Conservation (phyloP, 1,284 basidiomycete species). For the Sparassis latifolia region DNA sequence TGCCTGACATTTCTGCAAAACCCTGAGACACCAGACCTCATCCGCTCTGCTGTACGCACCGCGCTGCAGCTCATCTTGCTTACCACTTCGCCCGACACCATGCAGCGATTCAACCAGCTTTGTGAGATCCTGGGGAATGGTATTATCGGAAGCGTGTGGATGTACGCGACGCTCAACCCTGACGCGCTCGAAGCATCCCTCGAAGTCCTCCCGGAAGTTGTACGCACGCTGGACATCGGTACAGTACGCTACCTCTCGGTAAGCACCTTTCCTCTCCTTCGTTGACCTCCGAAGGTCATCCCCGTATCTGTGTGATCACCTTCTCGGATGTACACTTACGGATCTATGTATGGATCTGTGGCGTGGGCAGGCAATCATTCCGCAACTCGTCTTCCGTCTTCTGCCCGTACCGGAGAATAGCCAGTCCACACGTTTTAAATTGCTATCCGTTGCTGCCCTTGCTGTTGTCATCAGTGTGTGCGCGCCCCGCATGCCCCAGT, state of each 20-base stretch:
- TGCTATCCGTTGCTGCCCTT: constrained; percentile 49
- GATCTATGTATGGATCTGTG: not conserved
- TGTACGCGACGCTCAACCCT: constrained; percentile 47
- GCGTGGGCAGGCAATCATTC: constrained; percentile 47
- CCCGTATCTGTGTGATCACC: not conserved
- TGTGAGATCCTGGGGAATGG: constrained; percentile 48
- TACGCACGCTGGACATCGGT: constrained; percentile 53
- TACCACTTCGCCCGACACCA: constrained; percentile 40
- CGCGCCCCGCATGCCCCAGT: constrained; percentile 46
- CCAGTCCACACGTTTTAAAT: constrained; percentile 34
- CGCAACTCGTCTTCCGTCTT: constrained; percentile 51
- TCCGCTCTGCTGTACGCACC: constrained; percentile 44
- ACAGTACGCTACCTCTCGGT: constrained; percentile 64
- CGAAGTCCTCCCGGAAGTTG: constrained; percentile 47
- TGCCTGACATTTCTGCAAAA: constrained; percentile 56
- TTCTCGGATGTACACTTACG: not conserved
- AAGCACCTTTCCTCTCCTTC: not conserved
- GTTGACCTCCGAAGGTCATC: constrained; percentile 2
- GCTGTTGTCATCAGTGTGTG: constrained; percentile 46
- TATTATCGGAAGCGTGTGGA: constrained; percentile 55
- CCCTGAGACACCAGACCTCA: constrained; percentile 50
- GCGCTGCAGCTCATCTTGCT: constrained; percentile 44
- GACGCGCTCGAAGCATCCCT: constrained; percentile 54
- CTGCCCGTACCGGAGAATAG: constrained; percentile 25
- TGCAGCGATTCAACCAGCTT: constrained; percentile 47